A percentile compares a stretch with the other conserved stretches of the same genome.
Conservation (phyloP, 2,329 filamentous ascomycete species). For the Colletotrichum scovillei region DNA sequence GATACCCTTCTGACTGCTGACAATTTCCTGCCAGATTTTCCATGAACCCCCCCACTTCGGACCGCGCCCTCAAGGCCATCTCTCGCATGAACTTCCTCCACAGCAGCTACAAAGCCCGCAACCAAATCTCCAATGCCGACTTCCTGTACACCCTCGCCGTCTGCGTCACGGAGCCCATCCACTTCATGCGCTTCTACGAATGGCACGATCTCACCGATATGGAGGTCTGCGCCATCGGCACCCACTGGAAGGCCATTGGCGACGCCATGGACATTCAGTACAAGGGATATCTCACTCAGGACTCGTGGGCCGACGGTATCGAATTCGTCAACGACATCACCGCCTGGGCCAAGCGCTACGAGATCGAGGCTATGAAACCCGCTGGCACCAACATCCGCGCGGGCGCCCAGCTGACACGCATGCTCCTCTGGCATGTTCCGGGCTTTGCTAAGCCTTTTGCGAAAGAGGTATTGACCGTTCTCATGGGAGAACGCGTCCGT, state of each 20-base stretch:
- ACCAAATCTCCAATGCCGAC: constrained; percentile 51
- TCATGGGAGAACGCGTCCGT: constrained; percentile 74
- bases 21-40: constrained; percentile 41
- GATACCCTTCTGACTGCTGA: neutral
- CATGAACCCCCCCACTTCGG: constrained; percentile 48
- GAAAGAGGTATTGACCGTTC: constrained; percentile 62
- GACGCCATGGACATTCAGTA: constrained; percentile 76
- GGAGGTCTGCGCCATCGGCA: constrained; percentile 74
- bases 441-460: constrained; percentile 56
- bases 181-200: constrained; percentile 74
- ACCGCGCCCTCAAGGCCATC: constrained; percentile 48
- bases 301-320: constrained; percentile 59
- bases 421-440: constrained; percentile 69
- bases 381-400: constrained; percentile 59
- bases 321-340: constrained; percentile 63
- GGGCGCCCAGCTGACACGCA: constrained; percentile 68
- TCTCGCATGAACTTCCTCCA: constrained; percentile 55
- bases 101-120: constrained; percentile 47
- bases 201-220: constrained; percentile 76
- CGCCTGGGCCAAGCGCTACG: constrained; percentile 66
- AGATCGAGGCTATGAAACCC: constrained; percentile 68
- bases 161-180: constrained; percentile 73
- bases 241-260: constrained; percentile 78
- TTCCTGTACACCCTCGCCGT: constrained; percentile 59
- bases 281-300: constrained; percentile 47